These are phyloP conservation scores for Talaromyces sp. DNA, from an alignment of 2,329 filamentous ascomycete genomes.

Conservation along the genomic window DNA sequence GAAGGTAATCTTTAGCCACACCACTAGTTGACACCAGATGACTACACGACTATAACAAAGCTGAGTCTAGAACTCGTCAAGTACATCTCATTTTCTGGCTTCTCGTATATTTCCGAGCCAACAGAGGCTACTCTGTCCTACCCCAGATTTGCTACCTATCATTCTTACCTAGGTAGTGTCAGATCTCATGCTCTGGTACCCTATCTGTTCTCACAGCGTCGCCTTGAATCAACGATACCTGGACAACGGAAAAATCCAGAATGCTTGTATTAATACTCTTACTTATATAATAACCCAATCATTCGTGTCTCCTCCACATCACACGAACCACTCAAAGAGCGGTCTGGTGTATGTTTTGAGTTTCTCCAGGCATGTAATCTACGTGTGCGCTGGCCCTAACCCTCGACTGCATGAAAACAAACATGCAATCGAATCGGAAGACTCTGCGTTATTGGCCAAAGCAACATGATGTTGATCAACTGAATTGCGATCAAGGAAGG, in stretches of 20 bases:
- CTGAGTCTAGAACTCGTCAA: no score
- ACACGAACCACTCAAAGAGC: background rate
- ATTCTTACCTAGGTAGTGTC: no score
- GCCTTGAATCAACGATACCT: no score
- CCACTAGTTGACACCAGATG: no score
- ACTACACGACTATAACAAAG: no score
- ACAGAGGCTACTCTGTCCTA: background rate
- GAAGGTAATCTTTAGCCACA: no score
- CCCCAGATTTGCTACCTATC: background rate
- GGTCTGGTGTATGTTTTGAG: constrained; percentile 13
- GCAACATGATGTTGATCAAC: background rate
- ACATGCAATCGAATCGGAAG: background rate
- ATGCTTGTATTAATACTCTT: background rate
- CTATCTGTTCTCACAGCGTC: background rate
- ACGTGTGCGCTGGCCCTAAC: background rate
- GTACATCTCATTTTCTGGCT: background rate
- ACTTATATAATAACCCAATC: no score
- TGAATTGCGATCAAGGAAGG: background rate
- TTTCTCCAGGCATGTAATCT: constrained; percentile 2
- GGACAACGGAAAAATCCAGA: no score
- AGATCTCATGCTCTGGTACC: background rate
- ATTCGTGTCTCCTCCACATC: background rate
- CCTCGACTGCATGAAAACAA: constrained; percentile 11
- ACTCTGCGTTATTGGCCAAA: background rate
- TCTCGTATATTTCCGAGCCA: background rate